These are phyloP conservation scores for Biscogniauxia sp. DNA, from an alignment of 2,329 filamentous ascomycete genomes.

Conservation along the genomic window DNA sequence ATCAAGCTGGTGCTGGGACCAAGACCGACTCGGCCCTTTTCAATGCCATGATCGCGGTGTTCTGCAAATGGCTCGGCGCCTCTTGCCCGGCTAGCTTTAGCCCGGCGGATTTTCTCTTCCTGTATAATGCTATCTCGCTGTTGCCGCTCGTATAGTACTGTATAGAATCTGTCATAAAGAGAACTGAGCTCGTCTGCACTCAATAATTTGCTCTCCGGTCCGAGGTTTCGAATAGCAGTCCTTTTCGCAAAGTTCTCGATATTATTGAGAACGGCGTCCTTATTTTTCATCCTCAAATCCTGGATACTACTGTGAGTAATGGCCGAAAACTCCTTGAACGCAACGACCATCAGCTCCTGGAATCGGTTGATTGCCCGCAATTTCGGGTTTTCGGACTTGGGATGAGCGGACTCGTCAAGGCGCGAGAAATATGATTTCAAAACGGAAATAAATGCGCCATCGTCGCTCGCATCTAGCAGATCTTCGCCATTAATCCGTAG, in stretches of 20 bases:
- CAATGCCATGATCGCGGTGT: constrained; percentile 54
- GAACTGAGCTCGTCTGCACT: constrained; percentile 82
- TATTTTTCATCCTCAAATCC: constrained; percentile 87
- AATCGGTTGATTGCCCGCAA: constrained; percentile 91
- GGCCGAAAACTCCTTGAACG: constrained; percentile 95
- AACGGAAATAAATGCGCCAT: constrained; percentile 94
- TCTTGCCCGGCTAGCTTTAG: constrained; percentile 60
- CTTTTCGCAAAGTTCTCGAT: constrained; percentile 98
- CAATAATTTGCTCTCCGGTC: constrained; percentile 90
- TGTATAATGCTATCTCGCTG: constrained; percentile 75
- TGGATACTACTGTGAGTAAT: constrained; percentile 93
- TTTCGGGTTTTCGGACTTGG: constrained; percentile 92
- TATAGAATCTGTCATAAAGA: constrained; percentile 93
- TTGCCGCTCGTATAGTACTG: constrained; percentile 85
- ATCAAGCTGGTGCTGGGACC: constrained; percentile 89
- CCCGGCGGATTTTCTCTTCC: constrained; percentile 67
- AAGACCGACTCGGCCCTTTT: constrained; percentile 83
- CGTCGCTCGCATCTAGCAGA: constrained; percentile 85
- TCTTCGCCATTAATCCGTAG: constrained; percentile 96
- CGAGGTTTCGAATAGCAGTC: constrained; percentile 92
- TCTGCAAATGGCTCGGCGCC: constrained; percentile 39
- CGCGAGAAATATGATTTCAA: constrained; percentile 92
- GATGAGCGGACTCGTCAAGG: constrained; percentile 92
- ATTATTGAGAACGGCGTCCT: constrained; percentile 88
- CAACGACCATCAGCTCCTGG: constrained; percentile 97